These are phyloP conservation scores for Axilococcus clingmanii DNA, from an alignment of 139 green algal genomes.

Conservation along the genomic window DNA sequence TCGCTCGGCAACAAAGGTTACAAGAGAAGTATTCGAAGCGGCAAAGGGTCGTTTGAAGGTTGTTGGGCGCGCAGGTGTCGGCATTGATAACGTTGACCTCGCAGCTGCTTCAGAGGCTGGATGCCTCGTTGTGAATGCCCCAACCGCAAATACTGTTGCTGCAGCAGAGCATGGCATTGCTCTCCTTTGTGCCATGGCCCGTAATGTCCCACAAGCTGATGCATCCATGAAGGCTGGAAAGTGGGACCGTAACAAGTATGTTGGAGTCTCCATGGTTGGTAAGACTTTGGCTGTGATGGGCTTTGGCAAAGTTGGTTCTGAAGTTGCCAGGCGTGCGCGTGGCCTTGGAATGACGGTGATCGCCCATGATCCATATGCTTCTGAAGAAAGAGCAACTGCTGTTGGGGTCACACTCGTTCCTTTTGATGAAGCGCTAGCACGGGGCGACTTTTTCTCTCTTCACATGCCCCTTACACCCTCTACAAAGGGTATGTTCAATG, in stretches of 20 bases:
- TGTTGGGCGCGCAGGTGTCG: constrained; percentile 87
- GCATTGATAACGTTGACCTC: constrained; percentile 95
- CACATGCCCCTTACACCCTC: constrained; percentile 78
- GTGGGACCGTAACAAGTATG: constrained; percentile 79
- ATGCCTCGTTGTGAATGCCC: constrained; percentile 95
- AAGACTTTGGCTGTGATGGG: constrained; percentile 92
- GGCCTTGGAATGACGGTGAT: constrained; percentile 81
- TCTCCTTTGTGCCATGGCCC: constrained; percentile 73
- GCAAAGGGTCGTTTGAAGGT: constrained; percentile 86
- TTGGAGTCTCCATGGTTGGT: constrained; percentile 78
- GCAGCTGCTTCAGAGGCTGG: constrained; percentile 81
- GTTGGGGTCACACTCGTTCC: constrained; percentile 72
- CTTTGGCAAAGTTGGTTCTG: constrained; percentile 92
- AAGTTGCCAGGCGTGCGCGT: constrained; percentile 77
- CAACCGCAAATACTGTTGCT: constrained; percentile 94
- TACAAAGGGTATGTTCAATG: constrained; percentile 80
- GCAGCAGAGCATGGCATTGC: constrained; percentile 95
- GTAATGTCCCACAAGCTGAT: constrained; percentile 83
- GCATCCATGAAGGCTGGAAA: constrained; percentile 78
- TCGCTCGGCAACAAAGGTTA: constrained; percentile 82
- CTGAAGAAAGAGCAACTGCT: constrained; percentile 58
- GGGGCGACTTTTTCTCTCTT: constrained; percentile 77
- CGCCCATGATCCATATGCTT: constrained; percentile 89
- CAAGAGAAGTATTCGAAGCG: constrained; percentile 84
- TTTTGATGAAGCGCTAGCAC: constrained; percentile 74